Conservation (phyloP, 106 monocot genomes). For the Dioscorea zingiberensis region DNA sequence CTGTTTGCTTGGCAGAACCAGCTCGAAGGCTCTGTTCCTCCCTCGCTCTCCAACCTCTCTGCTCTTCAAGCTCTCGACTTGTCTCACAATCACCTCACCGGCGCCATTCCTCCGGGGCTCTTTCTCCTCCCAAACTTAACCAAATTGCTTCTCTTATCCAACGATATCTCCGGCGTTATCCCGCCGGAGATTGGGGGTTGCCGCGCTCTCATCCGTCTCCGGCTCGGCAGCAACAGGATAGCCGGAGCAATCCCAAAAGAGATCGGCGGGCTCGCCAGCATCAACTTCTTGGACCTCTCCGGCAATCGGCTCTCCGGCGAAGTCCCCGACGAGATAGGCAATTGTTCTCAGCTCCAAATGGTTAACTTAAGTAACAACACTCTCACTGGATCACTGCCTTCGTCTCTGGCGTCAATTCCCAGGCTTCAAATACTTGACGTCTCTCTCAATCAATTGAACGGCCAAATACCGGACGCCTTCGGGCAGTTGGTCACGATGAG, state of each 20-base stretch:
- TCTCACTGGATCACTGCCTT: conserved; percentile 43
- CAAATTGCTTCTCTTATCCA: conserved; percentile 69
- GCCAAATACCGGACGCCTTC: conserved; percentile 52
- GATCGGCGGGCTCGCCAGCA: conserved; percentile 40
- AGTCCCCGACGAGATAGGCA: conserved; percentile 61
- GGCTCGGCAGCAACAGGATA: conserved; percentile 64
- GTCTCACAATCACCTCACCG: conserved; percentile 82
- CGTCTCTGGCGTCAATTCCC: conserved; percentile 32
- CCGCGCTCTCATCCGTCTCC: conserved; percentile 59
- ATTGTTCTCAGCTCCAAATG: conserved; percentile 81
- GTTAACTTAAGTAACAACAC: conserved; percentile 73
- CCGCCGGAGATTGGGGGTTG: conserved; percentile 76
- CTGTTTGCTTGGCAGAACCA: conserved; percentile 90
- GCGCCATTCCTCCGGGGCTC: conserved; percentile 63
- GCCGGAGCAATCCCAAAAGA: conserved; percentile 51
- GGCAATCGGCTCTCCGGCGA: conserved; percentile 55
- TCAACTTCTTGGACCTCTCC: conserved; percentile 78
- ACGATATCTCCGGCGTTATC: conserved; percentile 76
- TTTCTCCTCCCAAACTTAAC: conserved; percentile 78
- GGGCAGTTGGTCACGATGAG: conserved; percentile 51
- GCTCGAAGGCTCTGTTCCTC: conserved; percentile 79
- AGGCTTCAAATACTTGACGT: conserved; percentile 70
- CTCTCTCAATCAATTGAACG: conserved; percentile 56
- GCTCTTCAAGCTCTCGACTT: conserved; percentile 73
- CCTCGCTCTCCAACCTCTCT: conserved; percentile 36